A percentile compares a stretch with the other conserved stretches of the same genome.
Evolutionary conservation across 2,329 filamentous ascomycete species (phyloP).

Genomic region (Trichoderma endophyticum): DNA sequence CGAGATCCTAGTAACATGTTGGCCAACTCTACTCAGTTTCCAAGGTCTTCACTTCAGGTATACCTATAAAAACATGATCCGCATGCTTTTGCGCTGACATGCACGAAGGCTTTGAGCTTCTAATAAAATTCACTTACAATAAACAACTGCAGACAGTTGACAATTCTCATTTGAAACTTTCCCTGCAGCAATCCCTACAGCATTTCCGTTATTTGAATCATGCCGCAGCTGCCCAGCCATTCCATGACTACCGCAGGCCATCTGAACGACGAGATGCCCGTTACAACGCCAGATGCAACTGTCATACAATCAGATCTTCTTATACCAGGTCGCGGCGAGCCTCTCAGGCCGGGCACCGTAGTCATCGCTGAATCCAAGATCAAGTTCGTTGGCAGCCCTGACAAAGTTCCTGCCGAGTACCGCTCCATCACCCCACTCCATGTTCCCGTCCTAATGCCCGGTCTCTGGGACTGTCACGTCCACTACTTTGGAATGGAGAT

Average conservation of each 20-base stretch:
- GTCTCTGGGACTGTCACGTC: neutral
- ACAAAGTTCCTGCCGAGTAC: neutral
- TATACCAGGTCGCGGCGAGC: neutral
- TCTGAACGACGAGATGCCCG: neutral
- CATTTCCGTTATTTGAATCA: neutral
- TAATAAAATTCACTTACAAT: neutral
- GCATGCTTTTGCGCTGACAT: neutral
- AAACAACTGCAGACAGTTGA: accelerated
- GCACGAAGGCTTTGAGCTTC: neutral
- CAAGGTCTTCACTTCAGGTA: too few relatives aligned
- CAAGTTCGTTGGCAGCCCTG: neutral
- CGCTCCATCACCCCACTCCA: neutral
- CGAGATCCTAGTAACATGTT: too few relatives aligned
- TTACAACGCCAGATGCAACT: neutral
- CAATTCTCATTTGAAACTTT: neutral
- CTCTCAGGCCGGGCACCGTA: neutral
- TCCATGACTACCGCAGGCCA: neutral
- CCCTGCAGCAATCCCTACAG: neutral
- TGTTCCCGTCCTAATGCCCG: neutral
- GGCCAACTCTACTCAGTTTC: too few relatives aligned
- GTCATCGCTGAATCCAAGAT: neutral
- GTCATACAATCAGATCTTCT: neutral
- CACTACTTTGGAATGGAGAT: neutral
- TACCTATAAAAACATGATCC: too few relatives aligned
- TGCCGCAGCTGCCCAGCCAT: too few relatives aligned